A percentile compares a stretch with the other conserved stretches of the same genome.
These are phyloP conservation scores for Hura crepitans DNA, from an alignment of 441 rosid species.

Conservation along the genomic window DNA sequence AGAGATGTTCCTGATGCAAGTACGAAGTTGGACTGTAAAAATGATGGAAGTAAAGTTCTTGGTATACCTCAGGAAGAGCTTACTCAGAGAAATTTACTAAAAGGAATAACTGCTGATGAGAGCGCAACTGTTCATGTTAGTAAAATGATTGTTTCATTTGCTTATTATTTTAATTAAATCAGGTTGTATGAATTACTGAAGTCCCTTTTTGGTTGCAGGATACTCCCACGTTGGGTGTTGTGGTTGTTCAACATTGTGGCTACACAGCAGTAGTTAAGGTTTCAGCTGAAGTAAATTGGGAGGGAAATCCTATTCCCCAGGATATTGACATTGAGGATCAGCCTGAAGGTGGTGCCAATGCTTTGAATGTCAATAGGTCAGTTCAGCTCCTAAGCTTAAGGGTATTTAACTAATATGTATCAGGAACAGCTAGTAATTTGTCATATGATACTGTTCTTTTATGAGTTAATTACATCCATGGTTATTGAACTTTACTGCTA, in stretches of 20 bases:
- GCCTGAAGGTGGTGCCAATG: conserved; percentile 61
- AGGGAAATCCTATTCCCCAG: conserved; percentile 35
- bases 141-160: conserved; percentile 23
- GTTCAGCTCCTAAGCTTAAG: conserved; percentile 18
- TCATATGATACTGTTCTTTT: no score
- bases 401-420: conserved; percentile 7
- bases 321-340: conserved; percentile 57
- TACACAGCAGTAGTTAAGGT: conserved; percentile 51
- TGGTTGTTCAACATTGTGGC: conserved; percentile 56
- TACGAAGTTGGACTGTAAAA: conserved; percentile 36
- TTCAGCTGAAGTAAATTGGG: conserved; percentile 43
- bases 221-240: conserved; percentile 49
- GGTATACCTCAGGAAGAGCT: conserved; percentile 35
- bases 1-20: conserved; percentile 40
- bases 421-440: background rate
- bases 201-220: conserved; percentile 39
- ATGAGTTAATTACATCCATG: no score
- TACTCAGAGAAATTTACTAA: conserved; percentile 50
- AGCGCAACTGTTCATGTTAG: conserved; percentile 62
- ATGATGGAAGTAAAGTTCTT: conserved; percentile 33
- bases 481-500: no score
- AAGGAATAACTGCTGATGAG: conserved; percentile 69
- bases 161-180: conserved; percentile 25
- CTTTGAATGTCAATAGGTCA: conserved; percentile 53
- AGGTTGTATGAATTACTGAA: conserved; percentile 27